Conservation (phyloP, 2,329 filamentous ascomycete species). For the Diaporthe caulivora region DNA sequence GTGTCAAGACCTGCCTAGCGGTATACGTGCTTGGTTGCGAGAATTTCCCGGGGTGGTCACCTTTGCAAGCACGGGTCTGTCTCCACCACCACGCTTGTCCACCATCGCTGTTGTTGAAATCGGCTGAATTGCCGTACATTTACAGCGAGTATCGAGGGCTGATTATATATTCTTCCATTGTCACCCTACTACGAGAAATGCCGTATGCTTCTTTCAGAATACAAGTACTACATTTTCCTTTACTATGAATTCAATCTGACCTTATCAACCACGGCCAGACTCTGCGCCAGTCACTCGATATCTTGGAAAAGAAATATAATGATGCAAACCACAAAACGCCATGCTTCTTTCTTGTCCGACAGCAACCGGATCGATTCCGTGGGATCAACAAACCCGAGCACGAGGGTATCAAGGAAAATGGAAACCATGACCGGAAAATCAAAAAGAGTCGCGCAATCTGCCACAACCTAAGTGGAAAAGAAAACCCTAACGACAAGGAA, state of each 20-base stretch:
- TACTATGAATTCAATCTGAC: not conserved
- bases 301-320: not conserved
- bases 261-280: not conserved
- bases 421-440: not conserved
- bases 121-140: not conserved
- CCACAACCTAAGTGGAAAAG: not conserved
- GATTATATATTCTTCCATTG: not conserved
- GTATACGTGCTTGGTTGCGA: not conserved
- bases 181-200: not conserved
- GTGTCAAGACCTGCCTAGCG: not conserved
- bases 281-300: not conserved
- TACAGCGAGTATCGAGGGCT: no score
- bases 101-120: not conserved
- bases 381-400: slow-evolving; percentile 26
- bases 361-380: slow-evolving; percentile 17
- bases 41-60: not conserved
- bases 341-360: slow-evolving; percentile 23
- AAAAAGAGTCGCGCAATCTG: not conserved
- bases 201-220: not conserved
- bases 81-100: not conserved
- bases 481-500: no score
- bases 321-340: not conserved
- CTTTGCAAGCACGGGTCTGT: not conserved
- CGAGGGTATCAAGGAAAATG: slow-evolving; percentile 10
- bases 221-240: not conserved